Conservation (phyloP, 2,329 filamentous ascomycete genomes). For the Botrytis hyacinthi region DNA sequence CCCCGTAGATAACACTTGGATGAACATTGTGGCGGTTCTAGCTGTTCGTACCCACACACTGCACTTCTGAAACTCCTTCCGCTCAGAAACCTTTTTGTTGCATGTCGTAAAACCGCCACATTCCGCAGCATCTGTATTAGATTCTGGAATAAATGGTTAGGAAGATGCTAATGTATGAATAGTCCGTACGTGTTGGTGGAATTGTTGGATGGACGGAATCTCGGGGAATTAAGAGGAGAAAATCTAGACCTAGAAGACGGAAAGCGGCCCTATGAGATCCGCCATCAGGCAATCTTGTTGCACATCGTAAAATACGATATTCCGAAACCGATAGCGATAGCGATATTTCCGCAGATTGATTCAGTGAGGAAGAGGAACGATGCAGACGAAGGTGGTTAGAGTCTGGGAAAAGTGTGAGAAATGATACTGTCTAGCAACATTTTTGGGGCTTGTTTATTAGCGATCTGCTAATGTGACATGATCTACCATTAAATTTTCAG, state of each 20-base stretch:
- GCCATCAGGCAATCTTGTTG: neutral
- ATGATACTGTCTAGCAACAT: neutral
- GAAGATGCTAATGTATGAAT: neutral
- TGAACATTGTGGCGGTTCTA: neutral
- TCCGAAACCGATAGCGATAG: neutral
- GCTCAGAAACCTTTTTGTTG: neutral
- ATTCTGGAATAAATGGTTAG: neutral
- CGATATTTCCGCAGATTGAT: neutral
- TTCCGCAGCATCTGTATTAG: neutral
- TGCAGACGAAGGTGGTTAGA: neutral
- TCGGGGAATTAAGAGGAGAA: neutral
- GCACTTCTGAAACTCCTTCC: neutral
- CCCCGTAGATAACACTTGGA: neutral
- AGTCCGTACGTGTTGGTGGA: neutral
- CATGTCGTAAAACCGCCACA: slow-evolving; percentile 14
- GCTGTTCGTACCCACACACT: neutral
- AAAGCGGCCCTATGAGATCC: neutral
- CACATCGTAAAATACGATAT: neutral
- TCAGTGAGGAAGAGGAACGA: neutral
- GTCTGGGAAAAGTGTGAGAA: neutral
- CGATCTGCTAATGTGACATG: neutral
- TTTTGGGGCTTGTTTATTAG: neutral
- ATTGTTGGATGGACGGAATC: neutral
- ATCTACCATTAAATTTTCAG: neutral
- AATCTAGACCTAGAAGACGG: neutral